Conservation (phyloP, 768 basidiomycete species). For the Auricularia auricula-judae region DNA sequence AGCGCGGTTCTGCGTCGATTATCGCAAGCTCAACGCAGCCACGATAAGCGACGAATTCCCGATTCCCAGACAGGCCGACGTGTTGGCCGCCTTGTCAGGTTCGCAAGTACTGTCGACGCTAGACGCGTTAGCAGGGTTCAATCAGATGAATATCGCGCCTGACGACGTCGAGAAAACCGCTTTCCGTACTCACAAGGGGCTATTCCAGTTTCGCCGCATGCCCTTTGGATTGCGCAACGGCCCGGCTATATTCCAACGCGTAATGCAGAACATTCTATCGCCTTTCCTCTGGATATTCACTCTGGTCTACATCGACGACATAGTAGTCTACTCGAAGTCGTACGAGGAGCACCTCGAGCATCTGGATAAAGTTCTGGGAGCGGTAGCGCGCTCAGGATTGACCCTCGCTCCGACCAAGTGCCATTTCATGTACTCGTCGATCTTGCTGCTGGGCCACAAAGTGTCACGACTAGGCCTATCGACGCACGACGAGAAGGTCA, state of each 20-base stretch:
- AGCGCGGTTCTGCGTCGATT: slow-evolving; percentile 26
- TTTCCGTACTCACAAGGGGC: slow-evolving; percentile 30
- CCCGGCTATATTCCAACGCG: slow-evolving; percentile 1
- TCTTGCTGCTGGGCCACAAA: slow-evolving; percentile 15
- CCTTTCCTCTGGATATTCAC: background rate
- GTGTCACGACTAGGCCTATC: slow-evolving; percentile 22
- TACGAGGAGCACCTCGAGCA: slow-evolving; percentile 18
- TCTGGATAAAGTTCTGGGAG: slow-evolving; percentile 11
- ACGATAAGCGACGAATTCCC: slow-evolving; percentile 20
- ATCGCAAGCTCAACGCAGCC: slow-evolving; percentile 17
- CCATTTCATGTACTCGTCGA: slow-evolving; percentile 20
- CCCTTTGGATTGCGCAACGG: slow-evolving; percentile 26
- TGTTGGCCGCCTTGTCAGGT: slow-evolving; percentile 20
- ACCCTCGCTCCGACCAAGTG: slow-evolving; percentile 13
- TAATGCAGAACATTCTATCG: slow-evolving; percentile 27
- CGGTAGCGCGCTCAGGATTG: slow-evolving; percentile 5
- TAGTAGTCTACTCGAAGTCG: slow-evolving; percentile 15
- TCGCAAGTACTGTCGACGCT: slow-evolving; percentile 22
- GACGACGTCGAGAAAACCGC: slow-evolving; percentile 24
- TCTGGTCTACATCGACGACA: slow-evolving; percentile 9
- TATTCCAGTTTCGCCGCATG: slow-evolving; percentile 31
- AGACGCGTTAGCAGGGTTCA: slow-evolving; percentile 30
- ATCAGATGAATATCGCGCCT: slow-evolving; percentile 22
- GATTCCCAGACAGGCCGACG: slow-evolving; percentile 16
- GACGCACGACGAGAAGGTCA: slow-evolving; percentile 26